These are phyloP conservation scores for Calophaca sinica DNA, from an alignment of 306 rosid species.

Conservation along the genomic window DNA sequence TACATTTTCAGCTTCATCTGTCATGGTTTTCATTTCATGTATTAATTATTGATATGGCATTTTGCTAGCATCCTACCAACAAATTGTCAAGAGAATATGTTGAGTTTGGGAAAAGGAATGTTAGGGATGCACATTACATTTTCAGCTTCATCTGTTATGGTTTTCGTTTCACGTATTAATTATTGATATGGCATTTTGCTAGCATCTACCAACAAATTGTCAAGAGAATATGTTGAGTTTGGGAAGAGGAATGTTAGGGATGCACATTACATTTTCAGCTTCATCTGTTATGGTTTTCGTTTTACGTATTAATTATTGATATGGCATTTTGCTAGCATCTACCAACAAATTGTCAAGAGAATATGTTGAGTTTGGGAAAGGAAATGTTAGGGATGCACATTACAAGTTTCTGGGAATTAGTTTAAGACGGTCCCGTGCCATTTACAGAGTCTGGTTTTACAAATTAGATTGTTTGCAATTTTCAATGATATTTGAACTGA, in stretches of 20 bases:
- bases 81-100: not conserved
- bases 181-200: constrained; percentile 20
- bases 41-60: constrained; percentile 23
- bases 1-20: constrained; percentile 22
- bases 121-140: not conserved
- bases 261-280: constrained; percentile 12
- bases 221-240: too few relatives aligned
- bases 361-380: constrained; percentile 17
- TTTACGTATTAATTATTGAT: constrained; percentile 37
- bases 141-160: constrained; percentile 23
- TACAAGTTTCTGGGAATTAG: not conserved
- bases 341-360: constrained; percentile 4
- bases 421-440: not conserved
- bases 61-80: constrained; percentile 24
- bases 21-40: constrained; percentile 32
- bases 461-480: constrained; percentile 21
- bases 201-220: constrained; percentile 25
- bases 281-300: constrained; percentile 21
- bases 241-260: too few relatives aligned
- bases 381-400: not conserved
- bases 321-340: constrained; percentile 6
- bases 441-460: constrained; percentile 3
- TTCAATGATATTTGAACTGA: constrained; percentile 23
- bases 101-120: too few relatives aligned
- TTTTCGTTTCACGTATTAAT: constrained; percentile 35